phyloP scores from a whole-genome alignment of 176 grass and related monocot genomes.

The Tillandsia leiboldiana region DNA sequence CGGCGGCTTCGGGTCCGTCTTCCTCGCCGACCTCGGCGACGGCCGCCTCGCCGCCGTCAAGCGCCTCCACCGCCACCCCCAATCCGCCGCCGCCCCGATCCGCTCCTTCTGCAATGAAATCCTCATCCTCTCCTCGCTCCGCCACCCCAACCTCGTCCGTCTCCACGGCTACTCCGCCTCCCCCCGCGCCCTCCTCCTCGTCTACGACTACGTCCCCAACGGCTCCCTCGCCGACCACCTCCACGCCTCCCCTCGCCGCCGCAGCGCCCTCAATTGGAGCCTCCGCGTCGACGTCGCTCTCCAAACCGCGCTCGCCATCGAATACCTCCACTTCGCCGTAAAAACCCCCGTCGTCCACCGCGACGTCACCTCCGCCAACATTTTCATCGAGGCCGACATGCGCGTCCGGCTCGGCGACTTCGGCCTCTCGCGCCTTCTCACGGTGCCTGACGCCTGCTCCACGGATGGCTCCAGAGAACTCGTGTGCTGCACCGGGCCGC shows the following conservation, averaged over 20 bases:
- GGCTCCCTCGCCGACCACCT: slow-evolving; percentile 92
- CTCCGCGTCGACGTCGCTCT: slow-evolving; percentile 66
- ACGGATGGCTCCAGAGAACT: slow-evolving; percentile 48
- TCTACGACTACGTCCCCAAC: slow-evolving; percentile 95
- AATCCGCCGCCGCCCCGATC: slow-evolving; percentile 40
- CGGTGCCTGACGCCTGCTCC: slow-evolving; percentile 47
- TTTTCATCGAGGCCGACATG: slow-evolving; percentile 90
- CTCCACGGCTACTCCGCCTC: slow-evolving; percentile 89
- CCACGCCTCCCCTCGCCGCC: slow-evolving; percentile 28
- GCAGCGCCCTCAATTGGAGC: slow-evolving; percentile 40
- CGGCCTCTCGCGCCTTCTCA: slow-evolving; percentile 75
- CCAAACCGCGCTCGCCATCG: slow-evolving; percentile 81
- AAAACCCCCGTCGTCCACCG: slow-evolving; percentile 94
- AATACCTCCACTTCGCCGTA: slow-evolving; percentile 82
- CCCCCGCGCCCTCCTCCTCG: slow-evolving; percentile 76
- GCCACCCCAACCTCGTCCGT: slow-evolving; percentile 81
- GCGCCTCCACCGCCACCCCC: slow-evolving; percentile 56
- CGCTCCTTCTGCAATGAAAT: slow-evolving; percentile 95
- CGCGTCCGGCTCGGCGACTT: slow-evolving; percentile 89
- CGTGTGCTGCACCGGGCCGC: slow-evolving; percentile 83
- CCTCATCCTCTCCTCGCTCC: slow-evolving; percentile 83
- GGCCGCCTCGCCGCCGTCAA: slow-evolving; percentile 68
- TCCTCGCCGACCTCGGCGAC: slow-evolving; percentile 42
- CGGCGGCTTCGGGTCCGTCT: slow-evolving; percentile 77
- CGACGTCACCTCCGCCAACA: slow-evolving; percentile 91